phyloP scores from a whole-genome alignment of 1,284 basidiomycete genomes.

The Neonothopanus nambi region DNA sequence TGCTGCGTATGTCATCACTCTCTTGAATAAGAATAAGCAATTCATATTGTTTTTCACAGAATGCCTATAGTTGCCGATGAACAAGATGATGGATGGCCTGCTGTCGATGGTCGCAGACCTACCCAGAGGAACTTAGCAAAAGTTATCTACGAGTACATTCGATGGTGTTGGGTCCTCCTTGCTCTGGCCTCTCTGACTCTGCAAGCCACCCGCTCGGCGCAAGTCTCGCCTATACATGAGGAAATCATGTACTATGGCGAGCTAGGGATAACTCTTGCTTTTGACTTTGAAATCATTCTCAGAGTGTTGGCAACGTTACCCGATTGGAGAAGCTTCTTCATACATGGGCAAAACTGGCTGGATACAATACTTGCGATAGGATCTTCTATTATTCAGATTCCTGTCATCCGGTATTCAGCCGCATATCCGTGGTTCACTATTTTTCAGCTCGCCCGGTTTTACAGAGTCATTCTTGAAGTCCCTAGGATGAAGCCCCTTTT shows the following conservation, averaged over 20 bases:
- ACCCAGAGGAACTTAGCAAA: constrained; percentile 49
- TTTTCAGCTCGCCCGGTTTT: constrained; percentile 89
- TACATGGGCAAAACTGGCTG: constrained; percentile 67
- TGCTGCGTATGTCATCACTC: constrained; percentile 35
- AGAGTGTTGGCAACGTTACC: constrained; percentile 77
- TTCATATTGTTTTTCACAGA: background rate
- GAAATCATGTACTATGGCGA: constrained; percentile 67
- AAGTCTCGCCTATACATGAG: constrained; percentile 48
- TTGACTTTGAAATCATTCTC: constrained; percentile 87
- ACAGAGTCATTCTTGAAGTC: constrained; percentile 88
- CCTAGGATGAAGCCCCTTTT: constrained; percentile 83
- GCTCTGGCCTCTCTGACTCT: constrained; percentile 73
- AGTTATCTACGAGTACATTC: constrained; percentile 59
- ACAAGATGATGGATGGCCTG: constrained; percentile 60
- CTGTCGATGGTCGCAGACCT: constrained; percentile 44
- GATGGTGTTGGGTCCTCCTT: constrained; percentile 79
- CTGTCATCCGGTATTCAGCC: constrained; percentile 63
- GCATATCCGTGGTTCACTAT: constrained; percentile 92
- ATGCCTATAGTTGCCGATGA: constrained; percentile 5
- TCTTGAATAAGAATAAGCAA: background rate
- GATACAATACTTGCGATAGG: constrained; percentile 84
- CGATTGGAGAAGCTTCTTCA: constrained; percentile 82
- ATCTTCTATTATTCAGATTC: constrained; percentile 86
- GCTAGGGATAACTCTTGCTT: constrained; percentile 79
- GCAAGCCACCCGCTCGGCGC: constrained; percentile 75